Base-by-base conservation (phyloP, 2,329 filamentous ascomycete species). In the Phyllosticta citriasiana region DNA sequence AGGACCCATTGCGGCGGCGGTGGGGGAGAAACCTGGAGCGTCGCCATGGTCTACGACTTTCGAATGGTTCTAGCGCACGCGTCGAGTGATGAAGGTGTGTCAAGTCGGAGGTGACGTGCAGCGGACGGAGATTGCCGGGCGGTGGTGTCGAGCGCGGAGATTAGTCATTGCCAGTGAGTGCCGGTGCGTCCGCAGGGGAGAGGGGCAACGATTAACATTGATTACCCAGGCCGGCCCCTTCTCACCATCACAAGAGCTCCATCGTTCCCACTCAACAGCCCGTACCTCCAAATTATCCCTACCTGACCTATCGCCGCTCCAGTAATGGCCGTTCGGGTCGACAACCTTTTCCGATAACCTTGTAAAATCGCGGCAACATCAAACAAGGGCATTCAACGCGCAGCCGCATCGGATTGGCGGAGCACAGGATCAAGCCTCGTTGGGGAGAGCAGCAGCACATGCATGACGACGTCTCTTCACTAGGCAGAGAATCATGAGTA, bases 1-100 rank as follows among this genome's bases (percentile, higher is more conserved):
- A 86, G 76, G 35, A 93, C 89, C 94, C 94, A 99, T 80, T 82
- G 79, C 35, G 92, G 92, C 55, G 81, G 81, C 56, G 78, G 80
- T 51, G 78, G 68, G 4, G 72, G 67, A 3, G 58, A 51, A 10
- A 67, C 40, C 2, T 71, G 70, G 53, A 51, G 56, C 61, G 16
- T 30, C n/a, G 60, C 56, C 60, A 62, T 62, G 19, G n/a, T 47
- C n/a, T 47, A 52, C 30, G 51, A 10, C 14, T 47, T 47, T 16
- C 16, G 14, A 30, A 58, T 52, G 60, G 60, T 25, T 24, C 16
- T 24, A 40, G 24, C 30, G n/a, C 22, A 50, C 27, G 47, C 16
- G 51, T 4, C 54, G 24, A 27, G 53, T 26, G 57, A 51, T 30
- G 57, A 14, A 27, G 40, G 19, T 35, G 33, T 27, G n/a, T n/a